phyloP scores from a whole-genome alignment of 345 rosid species.

The Eucalyptus caleyi region DNA sequence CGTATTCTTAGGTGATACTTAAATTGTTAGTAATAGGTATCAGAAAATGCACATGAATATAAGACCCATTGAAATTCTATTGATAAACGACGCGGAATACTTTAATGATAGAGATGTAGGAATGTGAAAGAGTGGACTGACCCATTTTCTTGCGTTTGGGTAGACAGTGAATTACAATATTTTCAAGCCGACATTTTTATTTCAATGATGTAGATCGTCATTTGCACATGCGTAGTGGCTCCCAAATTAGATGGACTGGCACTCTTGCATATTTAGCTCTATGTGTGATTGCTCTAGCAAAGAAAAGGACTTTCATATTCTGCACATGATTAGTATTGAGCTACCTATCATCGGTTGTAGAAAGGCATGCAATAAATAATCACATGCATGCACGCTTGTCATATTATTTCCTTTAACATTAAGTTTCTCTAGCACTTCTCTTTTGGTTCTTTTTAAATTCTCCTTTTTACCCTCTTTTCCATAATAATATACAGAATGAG shows the following conservation, averaged over 20 bases:
- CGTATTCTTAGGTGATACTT: background rate
- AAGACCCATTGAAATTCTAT: background rate
- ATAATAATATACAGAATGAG: background rate
- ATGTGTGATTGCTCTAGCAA: background rate
- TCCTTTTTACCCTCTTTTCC: background rate
- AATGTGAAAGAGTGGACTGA: background rate
- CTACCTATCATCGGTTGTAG: background rate
- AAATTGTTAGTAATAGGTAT: background rate
- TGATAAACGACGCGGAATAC: fast-evolving
- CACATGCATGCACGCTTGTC: background rate
- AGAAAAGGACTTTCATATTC: background rate
- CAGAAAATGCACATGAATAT: background rate
- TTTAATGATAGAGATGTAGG: background rate
- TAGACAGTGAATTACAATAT: background rate
- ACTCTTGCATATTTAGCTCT: background rate
- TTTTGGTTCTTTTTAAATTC: background rate
- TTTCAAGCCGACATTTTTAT: fast-evolving
- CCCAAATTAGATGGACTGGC: background rate
- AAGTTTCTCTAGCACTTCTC: background rate
- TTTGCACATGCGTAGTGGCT: background rate
- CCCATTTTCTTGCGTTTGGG: background rate
- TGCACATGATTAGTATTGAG: background rate
- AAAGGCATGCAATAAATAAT: background rate
- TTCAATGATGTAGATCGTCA: background rate
- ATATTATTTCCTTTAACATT: background rate